Base-by-base conservation (phyloP, 2,329 filamentous ascomycete species). In the Volutella citrinella region DNA sequence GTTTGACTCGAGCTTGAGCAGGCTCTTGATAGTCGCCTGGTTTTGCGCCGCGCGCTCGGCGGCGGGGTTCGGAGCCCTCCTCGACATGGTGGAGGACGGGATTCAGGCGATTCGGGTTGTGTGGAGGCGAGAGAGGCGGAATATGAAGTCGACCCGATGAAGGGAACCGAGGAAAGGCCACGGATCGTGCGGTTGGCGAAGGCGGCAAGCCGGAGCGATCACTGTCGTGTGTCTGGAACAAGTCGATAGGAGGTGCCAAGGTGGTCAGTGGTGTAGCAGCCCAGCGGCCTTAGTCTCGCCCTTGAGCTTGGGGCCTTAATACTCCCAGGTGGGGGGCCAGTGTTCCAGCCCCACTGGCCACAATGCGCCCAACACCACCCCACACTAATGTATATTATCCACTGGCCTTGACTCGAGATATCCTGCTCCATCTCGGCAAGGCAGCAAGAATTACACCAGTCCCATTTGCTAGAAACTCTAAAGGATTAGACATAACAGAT, bases 1-100 rank as follows among this genome's bases (percentile, higher is more conserved):
- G 72, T 98, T 98, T 44, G 81, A 71, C 59, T 97, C 91, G 51
- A 98, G 70, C 70, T 97, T 98, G 61, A 97, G 74, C 51, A 98
- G 78, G 59, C 79, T 89, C 74, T 97, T 97, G 65, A 98, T 87
- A 27, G 89, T 94, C 61, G 84, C 81, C 63, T 87, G 84, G 69
- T 98, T 98, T 68, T 94, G 86, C 56, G 90, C 90, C 55, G 89
- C 87, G 65, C 87, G 82, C 66, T 95, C 87, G 49, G 87, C 85
- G 47, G 81, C 82, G 58, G 87, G 81, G 66, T 88, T 87, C 40
- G 80, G 78, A 41, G 79, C 69, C 60, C 87, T 80, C 71, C 87
- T 78, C 54, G 87, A 93, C 87, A 94, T 94, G 48, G 51, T 34
- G 45, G 44, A 40, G 27, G 38, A 30, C 36, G 30, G 16, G 16